Evolutionary conservation across 2,329 filamentous ascomycete species (phyloP).

Genomic region (Ophiostoma perfectum): DNA sequence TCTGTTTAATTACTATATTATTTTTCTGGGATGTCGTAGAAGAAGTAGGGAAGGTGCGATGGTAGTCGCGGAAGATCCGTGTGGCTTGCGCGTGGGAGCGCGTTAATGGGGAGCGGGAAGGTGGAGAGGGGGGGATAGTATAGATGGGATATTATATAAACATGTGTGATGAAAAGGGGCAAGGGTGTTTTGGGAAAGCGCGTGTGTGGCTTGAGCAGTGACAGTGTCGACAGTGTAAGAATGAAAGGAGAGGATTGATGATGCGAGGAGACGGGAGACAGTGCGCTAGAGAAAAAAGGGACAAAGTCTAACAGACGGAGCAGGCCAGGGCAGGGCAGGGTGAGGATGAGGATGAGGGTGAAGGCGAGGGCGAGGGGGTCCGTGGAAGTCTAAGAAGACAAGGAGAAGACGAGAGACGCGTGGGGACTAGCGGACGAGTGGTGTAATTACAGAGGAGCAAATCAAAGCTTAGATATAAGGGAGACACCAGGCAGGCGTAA

Average conservation of each 20-base stretch:
- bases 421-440: too few species aligned
- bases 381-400: too few species aligned
- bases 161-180: background rate
- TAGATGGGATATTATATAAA: background rate
- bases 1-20: slow-evolving; percentile 12
- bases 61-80: slow-evolving; percentile 5
- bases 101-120: slow-evolving; percentile 11
- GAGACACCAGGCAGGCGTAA: too few species aligned
- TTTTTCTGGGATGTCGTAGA: slow-evolving; percentile 4
- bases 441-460: too few species aligned
- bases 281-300: background rate
- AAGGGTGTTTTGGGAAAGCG: background rate
- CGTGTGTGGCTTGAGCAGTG: slow-evolving; percentile 4
- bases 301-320: background rate
- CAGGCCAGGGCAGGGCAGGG: too few species aligned
- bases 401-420: too few species aligned
- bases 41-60: slow-evolving; percentile 7
- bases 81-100: slow-evolving; percentile 14
- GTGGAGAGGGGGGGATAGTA: background rate
- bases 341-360: too few species aligned
- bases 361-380: too few species aligned
- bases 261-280: background rate
- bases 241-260: background rate
- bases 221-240: background rate
- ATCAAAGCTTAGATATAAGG: too few species aligned